phyloP scores from a whole-genome alignment of 768 basidiomycete species.

The Leccinum barrowsii region DNA sequence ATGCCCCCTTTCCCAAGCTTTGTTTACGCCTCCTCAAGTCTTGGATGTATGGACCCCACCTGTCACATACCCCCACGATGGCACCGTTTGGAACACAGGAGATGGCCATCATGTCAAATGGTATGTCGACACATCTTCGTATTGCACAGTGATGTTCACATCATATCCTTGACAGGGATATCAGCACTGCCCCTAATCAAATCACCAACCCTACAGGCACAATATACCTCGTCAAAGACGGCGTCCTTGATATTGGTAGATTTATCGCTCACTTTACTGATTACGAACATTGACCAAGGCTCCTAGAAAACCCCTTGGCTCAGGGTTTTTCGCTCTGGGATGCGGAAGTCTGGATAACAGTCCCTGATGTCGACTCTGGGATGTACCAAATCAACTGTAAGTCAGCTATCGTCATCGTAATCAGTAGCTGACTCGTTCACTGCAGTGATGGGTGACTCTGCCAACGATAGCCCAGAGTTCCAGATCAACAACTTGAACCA shows the following conservation, averaged over 20 bases:
- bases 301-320: constrained; percentile 24
- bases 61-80: constrained; percentile 19
- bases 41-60: constrained; percentile 29
- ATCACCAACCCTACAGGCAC: constrained; percentile 33
- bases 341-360: constrained; percentile 24
- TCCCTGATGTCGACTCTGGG: constrained; percentile 29
- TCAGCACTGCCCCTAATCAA: constrained; percentile 17
- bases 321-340: constrained; percentile 27
- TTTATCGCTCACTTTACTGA: constrained; percentile 3
- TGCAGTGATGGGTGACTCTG: constrained; percentile 35
- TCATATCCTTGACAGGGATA: constrained; percentile 28
- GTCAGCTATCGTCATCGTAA: neutral
- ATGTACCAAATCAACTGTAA: constrained; percentile 34
- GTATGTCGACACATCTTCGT: constrained; percentile 15
- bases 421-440: constrained; percentile 1
- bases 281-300: constrained; percentile 3
- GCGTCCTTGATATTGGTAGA: constrained; percentile 23
- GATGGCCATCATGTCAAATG: constrained; percentile 21
- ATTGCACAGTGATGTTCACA: neutral
- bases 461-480: constrained; percentile 27
- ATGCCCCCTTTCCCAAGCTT: constrained; percentile 6
- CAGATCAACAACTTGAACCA: constrained; percentile 11
- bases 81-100: constrained; percentile 24
- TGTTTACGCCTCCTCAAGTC: neutral
- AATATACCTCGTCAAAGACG: constrained; percentile 27